These are phyloP conservation scores for Spinellus fusiger DNA, from an alignment of 192 early-diverging fungal species.

Conservation along the genomic window DNA sequence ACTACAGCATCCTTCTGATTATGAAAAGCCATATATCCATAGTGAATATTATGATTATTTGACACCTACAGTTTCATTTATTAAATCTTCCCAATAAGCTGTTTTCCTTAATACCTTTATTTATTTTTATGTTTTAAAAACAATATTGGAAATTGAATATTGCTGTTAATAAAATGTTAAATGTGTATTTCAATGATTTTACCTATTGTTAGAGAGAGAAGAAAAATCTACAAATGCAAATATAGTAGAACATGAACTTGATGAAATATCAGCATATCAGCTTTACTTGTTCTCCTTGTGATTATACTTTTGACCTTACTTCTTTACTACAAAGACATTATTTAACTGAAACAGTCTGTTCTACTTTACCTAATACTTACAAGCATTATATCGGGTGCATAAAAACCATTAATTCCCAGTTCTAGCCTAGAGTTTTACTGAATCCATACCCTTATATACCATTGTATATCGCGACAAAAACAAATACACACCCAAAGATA, in stretches of 20 bases:
- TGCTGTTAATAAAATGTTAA: not conserved
- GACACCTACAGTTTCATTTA: slow-evolving; percentile 6
- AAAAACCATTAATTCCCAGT: slow-evolving; percentile 3
- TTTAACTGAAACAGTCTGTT: too few species aligned
- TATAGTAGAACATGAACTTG: not conserved
- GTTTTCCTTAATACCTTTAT: not conserved
- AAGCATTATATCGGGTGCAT: slow-evolving; percentile 5
- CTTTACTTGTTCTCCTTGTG: slow-evolving; percentile 4
- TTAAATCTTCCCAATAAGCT: not conserved
- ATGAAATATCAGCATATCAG: not conserved
- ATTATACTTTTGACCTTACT: slow-evolving; percentile 5
- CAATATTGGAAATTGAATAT: not conserved
- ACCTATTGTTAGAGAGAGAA: not conserved
- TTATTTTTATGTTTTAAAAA: not conserved
- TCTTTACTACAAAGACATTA: not conserved
- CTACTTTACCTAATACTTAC: not conserved
- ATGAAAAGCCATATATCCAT: slow-evolving; percentile 4
- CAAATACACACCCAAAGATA: too few species aligned
- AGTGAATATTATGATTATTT: slow-evolving; percentile 6
- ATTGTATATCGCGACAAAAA: too few species aligned
- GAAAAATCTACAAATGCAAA: not conserved
- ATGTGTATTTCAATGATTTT: not conserved
- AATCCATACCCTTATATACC: not conserved
- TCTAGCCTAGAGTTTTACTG: not conserved
- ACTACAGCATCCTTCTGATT: slow-evolving; percentile 5